Evolutionary conservation across 1,284 basidiomycete species (phyloP), one percentile per base, ranked within the genome.

Genomic region (Abortiporus biennis): DNA sequence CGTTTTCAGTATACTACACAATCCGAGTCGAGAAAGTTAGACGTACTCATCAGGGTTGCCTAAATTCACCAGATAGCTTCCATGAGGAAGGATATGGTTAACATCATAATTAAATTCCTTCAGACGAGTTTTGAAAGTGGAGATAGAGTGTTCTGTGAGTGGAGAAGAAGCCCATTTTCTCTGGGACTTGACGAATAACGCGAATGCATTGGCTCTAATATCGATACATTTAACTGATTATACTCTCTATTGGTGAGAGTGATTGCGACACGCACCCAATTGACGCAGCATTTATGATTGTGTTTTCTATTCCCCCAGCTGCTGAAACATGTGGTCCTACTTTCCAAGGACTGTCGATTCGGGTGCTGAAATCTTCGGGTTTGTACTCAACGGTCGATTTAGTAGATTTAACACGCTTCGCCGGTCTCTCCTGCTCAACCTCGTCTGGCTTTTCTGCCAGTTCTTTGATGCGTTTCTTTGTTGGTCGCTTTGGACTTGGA

Each of bases 51-150:
- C 85, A 0, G 85, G 84, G 54, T 92, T 92, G 4, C 81, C 90
- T 0, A 93, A 69, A 55, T 93, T 93, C 45, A 92, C 76, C 22
- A 94, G 72, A 56, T 92, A 94, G 56, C 79, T 90, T 15, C 89
- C 89, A 50, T 92, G 90, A 0, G 88, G 88, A 3, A 92, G 64
- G 2, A 91, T 72, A 46, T 81, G 65, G 21, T 67, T 63, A 2
- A 73, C 62, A 0, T 69, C 63, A 54, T 88, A 90, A 1, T 74
- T 73, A 48, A 80, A 72, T 21, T 69, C 66, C 43, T 64, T 55
- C 71, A 89, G 69, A 16, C 74, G 67, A 23, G 63, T 54, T 51
- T 76, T 78, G 65, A 87, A 90, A 33, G 62, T 49, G 1, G 60
- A 42, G 2, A 85, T 68, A 1, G 69, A 77, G 8, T 67, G 60